These are phyloP conservation scores for Raffaelea deltoideospora DNA, from an alignment of 2,329 filamentous ascomycete genomes.

Conservation along the genomic window DNA sequence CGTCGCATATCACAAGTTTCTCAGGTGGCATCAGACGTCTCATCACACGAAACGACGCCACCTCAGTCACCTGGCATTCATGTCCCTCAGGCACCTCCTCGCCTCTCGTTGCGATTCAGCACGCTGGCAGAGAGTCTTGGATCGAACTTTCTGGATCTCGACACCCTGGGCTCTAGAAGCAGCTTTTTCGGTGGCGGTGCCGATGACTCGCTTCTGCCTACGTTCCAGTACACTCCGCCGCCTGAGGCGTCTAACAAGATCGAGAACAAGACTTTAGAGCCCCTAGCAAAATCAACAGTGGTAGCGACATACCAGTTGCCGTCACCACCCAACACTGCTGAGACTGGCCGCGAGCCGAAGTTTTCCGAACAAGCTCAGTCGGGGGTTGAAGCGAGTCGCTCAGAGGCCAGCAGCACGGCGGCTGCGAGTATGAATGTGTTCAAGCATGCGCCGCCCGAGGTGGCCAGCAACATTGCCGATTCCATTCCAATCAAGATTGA, in stretches of 20 bases:
- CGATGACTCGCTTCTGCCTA: constrained; percentile 7
- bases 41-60: constrained; percentile 7
- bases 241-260: neutral
- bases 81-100: constrained; percentile 12
- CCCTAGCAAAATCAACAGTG: neutral
- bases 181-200: constrained; percentile 11
- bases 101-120: constrained; percentile 13
- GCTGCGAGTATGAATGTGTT: too few relatives aligned
- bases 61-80: constrained; percentile 7
- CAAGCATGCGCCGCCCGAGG: too few relatives aligned
- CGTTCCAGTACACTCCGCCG: neutral
- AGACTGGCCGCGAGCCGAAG: neutral
- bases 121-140: constrained; percentile 6
- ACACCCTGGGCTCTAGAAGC: constrained; percentile 8
- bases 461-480: too few relatives aligned
- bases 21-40: constrained; percentile 2
- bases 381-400: too few relatives aligned
- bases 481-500: too few relatives aligned
- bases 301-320: too few relatives aligned
- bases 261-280: neutral
- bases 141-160: constrained; percentile 9
- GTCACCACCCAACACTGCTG: neutral
- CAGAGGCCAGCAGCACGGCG: too few relatives aligned
- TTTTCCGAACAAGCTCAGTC: too few relatives aligned
- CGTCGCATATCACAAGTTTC: constrained; percentile 2